Evolutionary conservation across 371 early-diverging fungal genomes (phyloP), one percentile per base, ranked within the genome.

Genomic region (Chytridiales sp.): DNA sequence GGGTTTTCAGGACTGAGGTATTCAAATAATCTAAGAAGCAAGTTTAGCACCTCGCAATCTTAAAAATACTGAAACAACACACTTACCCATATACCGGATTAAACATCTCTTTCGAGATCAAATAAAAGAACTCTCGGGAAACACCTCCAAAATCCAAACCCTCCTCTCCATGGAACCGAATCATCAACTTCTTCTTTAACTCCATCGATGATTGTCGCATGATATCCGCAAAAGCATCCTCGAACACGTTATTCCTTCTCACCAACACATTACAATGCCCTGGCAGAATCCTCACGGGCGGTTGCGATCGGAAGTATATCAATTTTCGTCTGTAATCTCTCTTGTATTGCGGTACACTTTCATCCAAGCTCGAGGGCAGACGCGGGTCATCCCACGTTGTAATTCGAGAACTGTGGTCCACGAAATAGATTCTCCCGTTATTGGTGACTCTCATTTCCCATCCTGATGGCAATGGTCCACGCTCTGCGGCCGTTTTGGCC

Each of bases 121-220:
- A 75, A 73, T 90, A 94, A 83, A 94, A 96, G 79, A 92, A 98
- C 73, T 98, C 99, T 78, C 93, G 83, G 31, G 58, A 44, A 47
- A 99, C 76, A 64, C 99, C 99, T 59, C 99, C 99, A 69, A 92
- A 95, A 78, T 99, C 99, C 47, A 99, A 73, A 47, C 99, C 99
- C 73, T 97, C 96, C 72, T 99, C 99, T 43, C 94, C 95, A 49
- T 93, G 91, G 75, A 99, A 98, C 73, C 95, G 95, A 70, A 99
- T 94, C 89, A 94, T 91, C 40, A 98, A 73, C 46, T 92, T 87
- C 77, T 95, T 96, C 74, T 93, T 92, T 55, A 96, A 76, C 70
- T 95, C 95, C 8, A 81, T 76, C 3, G 91, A 85, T 1, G 87
- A 83, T 64, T 88, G 87, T 21, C 92, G 85, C 92, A 92, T 94